Evolutionary conservation across 2,329 filamentous ascomycete genomes (phyloP), one percentile per base, ranked within the genome.

Genomic region (Cytospora chrysosperma): DNA sequence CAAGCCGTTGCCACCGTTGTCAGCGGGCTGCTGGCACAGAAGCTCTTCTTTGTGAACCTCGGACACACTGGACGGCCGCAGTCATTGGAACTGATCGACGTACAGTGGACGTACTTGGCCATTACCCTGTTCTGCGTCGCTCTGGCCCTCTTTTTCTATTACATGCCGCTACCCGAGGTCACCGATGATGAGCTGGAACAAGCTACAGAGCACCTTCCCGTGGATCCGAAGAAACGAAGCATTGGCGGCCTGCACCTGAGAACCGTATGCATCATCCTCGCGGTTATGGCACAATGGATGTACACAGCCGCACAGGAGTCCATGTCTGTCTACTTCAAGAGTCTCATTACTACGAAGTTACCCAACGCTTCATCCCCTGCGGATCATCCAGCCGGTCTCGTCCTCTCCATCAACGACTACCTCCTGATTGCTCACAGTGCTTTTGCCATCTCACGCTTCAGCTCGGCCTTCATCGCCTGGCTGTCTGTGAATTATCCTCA

Each of bases 101-200:
- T 94, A 1, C 92, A 95, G 74, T 96, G 89, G 89, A 90, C 91
- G 0, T 95, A 95, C 69, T 82, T 95, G n/a, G 89, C 88, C 61
- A 89, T 94, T 65, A 91, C 90, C 0, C 79, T 89, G 27, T 88
- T 93, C 62, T 91, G 89, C 63, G 90, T 89, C 59, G 78, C 85
- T 3, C 80, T 96, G 3, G 90, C 87, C 0, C 77, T 89, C 4
- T 85, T 89, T 71, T 88, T 89, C 72, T 89, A 85, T 71, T 89
- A 89, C 69, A 85, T 88, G 79, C 86, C 86, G 0, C 76, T 89
- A 2, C 86, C 86, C 0, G 87, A 88, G 67, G 81, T 86, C 10
- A 81, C 78, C 40, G 85, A 87, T 66, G 73, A 75, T 21, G 84
- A 86, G 65, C 78, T 87, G 43, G 80, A 83, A 65, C 72, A 76